phyloP scores from a whole-genome alignment of 192 early-diverging fungal species.

The Phycomyces nitens region DNA sequence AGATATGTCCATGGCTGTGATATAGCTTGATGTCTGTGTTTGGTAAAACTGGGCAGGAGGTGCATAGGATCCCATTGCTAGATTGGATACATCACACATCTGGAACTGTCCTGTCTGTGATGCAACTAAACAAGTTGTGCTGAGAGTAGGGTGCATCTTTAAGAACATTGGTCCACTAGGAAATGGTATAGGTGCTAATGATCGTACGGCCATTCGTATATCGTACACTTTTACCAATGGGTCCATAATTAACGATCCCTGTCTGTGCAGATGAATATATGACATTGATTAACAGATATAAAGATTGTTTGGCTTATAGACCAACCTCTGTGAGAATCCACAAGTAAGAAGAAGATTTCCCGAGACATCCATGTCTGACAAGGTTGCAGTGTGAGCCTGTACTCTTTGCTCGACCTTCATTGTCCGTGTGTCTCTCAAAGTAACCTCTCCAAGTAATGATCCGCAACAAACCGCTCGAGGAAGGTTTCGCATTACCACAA shows the following conservation, averaged over 20 bases:
- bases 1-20: constrained; percentile 76
- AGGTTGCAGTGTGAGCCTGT: constrained; percentile 71
- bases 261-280: constrained; percentile 21
- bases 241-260: constrained; percentile 64
- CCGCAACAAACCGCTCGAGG: constrained; percentile 62
- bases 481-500: constrained; percentile 62
- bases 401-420: constrained; percentile 60
- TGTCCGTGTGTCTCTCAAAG: constrained; percentile 62
- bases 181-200: constrained; percentile 69
- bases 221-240: constrained; percentile 82
- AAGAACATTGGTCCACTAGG: constrained; percentile 61
- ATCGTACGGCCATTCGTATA: constrained; percentile 63
- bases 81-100: constrained; percentile 58
- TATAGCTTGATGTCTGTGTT: constrained; percentile 54
- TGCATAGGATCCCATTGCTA: constrained; percentile 35
- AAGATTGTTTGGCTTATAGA: background rate
- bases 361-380: constrained; percentile 73
- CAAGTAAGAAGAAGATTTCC: constrained; percentile 74
- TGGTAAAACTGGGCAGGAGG: constrained; percentile 51
- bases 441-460: constrained; percentile 59
- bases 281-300: background rate
- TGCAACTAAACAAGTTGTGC: constrained; percentile 59
- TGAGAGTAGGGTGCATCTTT: constrained; percentile 68
- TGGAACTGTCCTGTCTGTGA: constrained; percentile 70
- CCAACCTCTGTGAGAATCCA: constrained; percentile 62